Evolutionary conservation across 345 rosid species (phyloP), one percentile per base, ranked within the genome.

Genomic region (Reutealis trisperma): DNA sequence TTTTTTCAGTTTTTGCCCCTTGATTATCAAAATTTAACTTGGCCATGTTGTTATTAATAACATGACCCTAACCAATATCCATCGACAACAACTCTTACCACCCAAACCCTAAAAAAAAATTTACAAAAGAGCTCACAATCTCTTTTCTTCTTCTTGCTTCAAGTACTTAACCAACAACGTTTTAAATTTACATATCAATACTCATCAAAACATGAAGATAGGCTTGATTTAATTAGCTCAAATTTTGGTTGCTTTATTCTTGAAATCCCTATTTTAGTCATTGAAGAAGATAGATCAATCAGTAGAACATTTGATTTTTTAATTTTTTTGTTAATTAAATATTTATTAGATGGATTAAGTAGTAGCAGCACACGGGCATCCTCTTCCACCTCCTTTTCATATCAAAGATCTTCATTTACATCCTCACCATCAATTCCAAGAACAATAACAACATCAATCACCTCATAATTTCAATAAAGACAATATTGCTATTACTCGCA

Each of bases 361-460:
- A 7, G 84, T 94, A n/a, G n/a, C n/a, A 73, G 82, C 91, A 16
- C 92, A 87, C 6, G 91, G 88, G 16, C 94, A 92, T 25, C 87
- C 91, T 58, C 98, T 94, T 77, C 97, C 97, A n/a, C 95, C 93
- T 57, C 90, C 98, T 63, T 94, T 94, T 59, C 94, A 82, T 75
- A 66, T 88, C 14, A 87, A 96, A 80, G 97, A 94, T 85, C 90
- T 94, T 74, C 96, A 92, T 77, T 87, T 90, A 64, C 92, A 85
- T 21, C 81, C 87, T 13, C 87, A 84, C 71, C 94, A 90, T 62
- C 96, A 88, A 69, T 88, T 84, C 57, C 97, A 88, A 21, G 54
- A 70, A 16, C 92, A 75, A 5, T 77, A 86, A 1, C 92, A 86
- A n/a, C n/a, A n/a, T n/a, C n/a, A n/a, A n/a, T n/a, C n/a, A n/a